A percentile compares a stretch with the other conserved stretches of the same genome.
phyloP scores from a whole-genome alignment of 2,329 filamentous ascomycete genomes.

The Cryphonectria carpinicola region DNA sequence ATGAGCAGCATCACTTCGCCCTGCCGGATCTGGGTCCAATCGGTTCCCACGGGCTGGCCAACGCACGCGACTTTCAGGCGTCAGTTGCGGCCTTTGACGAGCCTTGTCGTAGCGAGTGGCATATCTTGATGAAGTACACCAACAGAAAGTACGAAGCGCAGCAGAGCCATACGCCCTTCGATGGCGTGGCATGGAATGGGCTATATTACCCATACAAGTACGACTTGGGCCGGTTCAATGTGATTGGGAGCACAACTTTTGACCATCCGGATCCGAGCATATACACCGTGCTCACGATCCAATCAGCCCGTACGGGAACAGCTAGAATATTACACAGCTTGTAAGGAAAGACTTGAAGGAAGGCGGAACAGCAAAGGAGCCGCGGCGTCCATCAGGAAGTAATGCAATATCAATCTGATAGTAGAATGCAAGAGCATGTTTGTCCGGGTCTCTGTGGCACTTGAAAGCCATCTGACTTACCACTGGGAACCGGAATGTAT shows the following conservation, averaged over 20 bases:
- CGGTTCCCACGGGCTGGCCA: conserved; percentile 61
- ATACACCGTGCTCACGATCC: conserved; percentile 62
- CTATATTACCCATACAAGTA: conserved; percentile 72
- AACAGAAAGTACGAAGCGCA: conserved; percentile 60
- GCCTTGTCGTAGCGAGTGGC: conserved; percentile 41
- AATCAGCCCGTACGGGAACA: conserved; percentile 53
- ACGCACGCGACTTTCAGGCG: conserved; percentile 63
- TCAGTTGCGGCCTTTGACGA: conserved; percentile 62
- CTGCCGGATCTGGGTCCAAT: conserved; percentile 63
- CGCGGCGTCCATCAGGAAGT: too few species aligned
- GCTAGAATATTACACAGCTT: background rate
- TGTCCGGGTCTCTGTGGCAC: too few species aligned
- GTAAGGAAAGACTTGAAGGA: background rate
- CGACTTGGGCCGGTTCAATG: conserved; percentile 66
- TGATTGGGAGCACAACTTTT: conserved; percentile 64
- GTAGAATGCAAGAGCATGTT: too few species aligned
- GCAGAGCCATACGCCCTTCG: conserved; percentile 66
- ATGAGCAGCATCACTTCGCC: conserved; percentile 57
- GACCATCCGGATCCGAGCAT: conserved; percentile 70
- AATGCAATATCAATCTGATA: too few species aligned
- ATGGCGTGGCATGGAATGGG: conserved; percentile 71
- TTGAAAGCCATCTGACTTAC: too few species aligned
- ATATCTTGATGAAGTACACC: conserved; percentile 61
- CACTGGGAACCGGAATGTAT: too few species aligned
- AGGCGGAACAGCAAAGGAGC: too few species aligned